Evolutionary conservation across 129 eudicot genomes (phyloP).

Genomic region (Centrapalus pauciflorus): DNA sequence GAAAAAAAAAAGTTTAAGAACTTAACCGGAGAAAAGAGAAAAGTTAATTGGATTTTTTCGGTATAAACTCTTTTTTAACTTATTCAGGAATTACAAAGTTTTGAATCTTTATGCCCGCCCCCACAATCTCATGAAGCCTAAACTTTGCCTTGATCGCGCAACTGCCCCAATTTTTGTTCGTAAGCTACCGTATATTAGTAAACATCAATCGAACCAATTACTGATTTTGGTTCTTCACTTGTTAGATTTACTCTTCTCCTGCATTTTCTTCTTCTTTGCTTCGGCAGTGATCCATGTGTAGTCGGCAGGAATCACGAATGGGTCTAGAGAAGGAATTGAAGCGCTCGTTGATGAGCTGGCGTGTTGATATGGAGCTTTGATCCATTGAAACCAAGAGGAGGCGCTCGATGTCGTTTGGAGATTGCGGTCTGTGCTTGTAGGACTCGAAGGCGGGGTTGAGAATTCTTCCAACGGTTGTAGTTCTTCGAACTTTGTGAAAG

Average conservation of each 20-base stretch:
- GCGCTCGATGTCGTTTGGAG: slow-evolving; percentile 24
- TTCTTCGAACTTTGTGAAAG: slow-evolving; percentile 84
- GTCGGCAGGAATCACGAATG: slow-evolving; percentile 36
- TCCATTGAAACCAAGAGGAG: slow-evolving; percentile 82
- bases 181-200: slow-evolving; percentile 21
- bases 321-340: slow-evolving; percentile 43
- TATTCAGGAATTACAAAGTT: slow-evolving; percentile 13
- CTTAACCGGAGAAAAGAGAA: too few species aligned
- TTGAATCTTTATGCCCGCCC: slow-evolving; percentile 35
- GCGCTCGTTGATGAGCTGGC: slow-evolving; percentile 45
- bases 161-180: slow-evolving; percentile 7
- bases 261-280: slow-evolving; percentile 40
- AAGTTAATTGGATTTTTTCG: too few species aligned
- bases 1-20: too few species aligned
- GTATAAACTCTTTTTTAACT: too few species aligned
- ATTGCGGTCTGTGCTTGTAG: slow-evolving; percentile 38
- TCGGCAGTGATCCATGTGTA: slow-evolving; percentile 42
- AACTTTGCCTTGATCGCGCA: too few species aligned
- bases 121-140: slow-evolving; percentile 33
- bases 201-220: background rate
- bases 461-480: slow-evolving; percentile 72
- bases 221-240: slow-evolving; percentile 19
- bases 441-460: slow-evolving; percentile 82
- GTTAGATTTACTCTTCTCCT: slow-evolving; percentile 28
- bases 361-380: slow-evolving; percentile 59